A percentile compares a stretch with the other conserved stretches of the same genome.
phyloP scores from a whole-genome alignment of 1,284 basidiomycete genomes.

The Melampsora americana region DNA sequence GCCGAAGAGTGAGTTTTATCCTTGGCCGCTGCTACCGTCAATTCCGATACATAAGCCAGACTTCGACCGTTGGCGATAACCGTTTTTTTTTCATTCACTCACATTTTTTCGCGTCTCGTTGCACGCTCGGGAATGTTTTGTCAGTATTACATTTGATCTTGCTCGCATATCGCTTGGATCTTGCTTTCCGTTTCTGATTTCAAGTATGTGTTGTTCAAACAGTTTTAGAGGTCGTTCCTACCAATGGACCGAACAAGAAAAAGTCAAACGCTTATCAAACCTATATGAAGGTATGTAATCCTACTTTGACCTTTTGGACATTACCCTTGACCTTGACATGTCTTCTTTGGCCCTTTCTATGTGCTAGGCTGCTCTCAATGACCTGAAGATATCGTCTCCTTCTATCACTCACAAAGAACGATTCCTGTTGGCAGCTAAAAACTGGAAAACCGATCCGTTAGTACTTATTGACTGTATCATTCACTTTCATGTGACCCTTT shows the following conservation, averaged over 20 bases:
- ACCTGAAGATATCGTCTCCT: not conserved
- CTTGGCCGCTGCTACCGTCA: not conserved
- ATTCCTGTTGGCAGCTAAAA: not conserved
- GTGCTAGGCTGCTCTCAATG: not conserved
- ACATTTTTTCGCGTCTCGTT: not conserved
- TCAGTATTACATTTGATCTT: not conserved
- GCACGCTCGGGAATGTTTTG: not conserved
- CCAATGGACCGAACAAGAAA: not conserved
- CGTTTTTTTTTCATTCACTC: not conserved
- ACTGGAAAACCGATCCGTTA: conserved; percentile 1
- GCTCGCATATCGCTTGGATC: not conserved
- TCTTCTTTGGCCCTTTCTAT: not conserved
- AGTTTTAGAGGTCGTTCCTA: not conserved
- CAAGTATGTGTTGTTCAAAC: not conserved
- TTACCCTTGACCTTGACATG: not conserved
- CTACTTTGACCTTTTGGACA: not conserved
- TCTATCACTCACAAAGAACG: conserved; percentile 1
- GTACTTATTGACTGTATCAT: no score
- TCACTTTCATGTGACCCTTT: no score
- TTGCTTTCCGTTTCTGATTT: not conserved
- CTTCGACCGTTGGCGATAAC: not conserved
- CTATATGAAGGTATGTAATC: not conserved
- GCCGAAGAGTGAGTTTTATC: not conserved
- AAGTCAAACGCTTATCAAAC: not conserved
- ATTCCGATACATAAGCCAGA: not conserved